A percentile compares a stretch with the other conserved stretches of the same genome.
phyloP scores from a whole-genome alignment of 345 rosid genomes.

The Corchorus capsularis region DNA sequence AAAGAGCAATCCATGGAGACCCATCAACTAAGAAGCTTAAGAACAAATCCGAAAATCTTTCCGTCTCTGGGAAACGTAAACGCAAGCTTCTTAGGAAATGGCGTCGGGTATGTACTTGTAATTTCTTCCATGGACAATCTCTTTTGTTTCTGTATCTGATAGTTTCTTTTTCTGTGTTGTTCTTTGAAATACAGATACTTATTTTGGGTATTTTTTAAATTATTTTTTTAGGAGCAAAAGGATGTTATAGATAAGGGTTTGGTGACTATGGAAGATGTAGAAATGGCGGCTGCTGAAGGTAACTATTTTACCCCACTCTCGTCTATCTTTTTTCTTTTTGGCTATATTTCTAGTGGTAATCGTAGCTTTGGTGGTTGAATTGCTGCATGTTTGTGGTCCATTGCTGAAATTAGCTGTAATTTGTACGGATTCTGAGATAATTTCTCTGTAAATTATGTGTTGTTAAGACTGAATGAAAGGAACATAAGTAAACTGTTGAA shows the following conservation, averaged over 20 bases:
- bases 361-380: not conserved
- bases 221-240: conserved; percentile 63
- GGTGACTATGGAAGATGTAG: conserved; percentile 73
- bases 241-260: conserved; percentile 70
- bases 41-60: conserved; percentile 38
- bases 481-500: not conserved
- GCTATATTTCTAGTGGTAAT: not conserved
- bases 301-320: too few relatives aligned
- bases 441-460: not conserved
- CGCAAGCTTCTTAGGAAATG: conserved; percentile 70
- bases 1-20: conserved; percentile 66
- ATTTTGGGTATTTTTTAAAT: not conserved
- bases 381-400: not conserved
- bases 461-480: not conserved
- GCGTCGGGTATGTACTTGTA: conserved; percentile 48
- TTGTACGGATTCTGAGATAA: not conserved
- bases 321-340: too few relatives aligned
- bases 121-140: too few relatives aligned
- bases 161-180: not conserved
- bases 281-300: conserved; percentile 70
- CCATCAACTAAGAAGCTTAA: conserved; percentile 63
- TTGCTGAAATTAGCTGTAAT: not conserved
- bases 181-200: not conserved
- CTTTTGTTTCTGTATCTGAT: too few relatives aligned
- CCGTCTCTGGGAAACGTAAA: conserved; percentile 79